Evolutionary conservation across 2,329 filamentous ascomycete genomes (phyloP), one percentile per base, ranked within the genome.

Genomic region (Aspergillus japonicus): DNA sequence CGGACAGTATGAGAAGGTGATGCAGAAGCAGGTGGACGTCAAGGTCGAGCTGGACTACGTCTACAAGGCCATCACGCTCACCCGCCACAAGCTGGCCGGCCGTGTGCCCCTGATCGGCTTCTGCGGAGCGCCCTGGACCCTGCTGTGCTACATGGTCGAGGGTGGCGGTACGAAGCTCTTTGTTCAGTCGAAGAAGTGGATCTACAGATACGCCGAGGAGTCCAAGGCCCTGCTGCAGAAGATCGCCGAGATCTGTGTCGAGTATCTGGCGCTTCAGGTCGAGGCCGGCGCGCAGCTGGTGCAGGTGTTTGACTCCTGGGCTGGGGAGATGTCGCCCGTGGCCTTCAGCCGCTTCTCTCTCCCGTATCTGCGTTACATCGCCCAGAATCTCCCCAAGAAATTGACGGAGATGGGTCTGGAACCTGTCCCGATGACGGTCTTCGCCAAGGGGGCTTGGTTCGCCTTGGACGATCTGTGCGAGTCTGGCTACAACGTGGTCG

Each of bases 61-160:
- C 12, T 99, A 97, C 83, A 88, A 93, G 72, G 95, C 94, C 19
- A 96, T 99, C 65, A 96, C 92, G 0, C 76, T 97, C 71, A 98
- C 95, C 26, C 84, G 95, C 67, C 84, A 91, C 75, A 97, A 96
- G 82, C 80, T 99, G 55, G 83, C 88, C 51, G 95, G 95, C 0
- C 84, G 92, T 50, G 95, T 99, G 33, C 95, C 95, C 5, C 79
- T 99, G 65, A 96, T 96, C 73, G 95, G 95, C 39, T 99, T 99
- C 81, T 97, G 93, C 70, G 95, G 95, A 57, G 93, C 95, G 7
- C 95, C 95, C 0, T 99, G 95, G 92, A 99, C 95, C 2, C 78
- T 99, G 61, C 85, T 99, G 71, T 96, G 94, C 81, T 99, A 99
- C 81, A 99, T 99, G 95, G 92, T 98, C 19, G 95, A 99, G 78